Base-by-base conservation (phyloP, 2,329 filamentous ascomycete species). In the Aspergillus sp. region DNA sequence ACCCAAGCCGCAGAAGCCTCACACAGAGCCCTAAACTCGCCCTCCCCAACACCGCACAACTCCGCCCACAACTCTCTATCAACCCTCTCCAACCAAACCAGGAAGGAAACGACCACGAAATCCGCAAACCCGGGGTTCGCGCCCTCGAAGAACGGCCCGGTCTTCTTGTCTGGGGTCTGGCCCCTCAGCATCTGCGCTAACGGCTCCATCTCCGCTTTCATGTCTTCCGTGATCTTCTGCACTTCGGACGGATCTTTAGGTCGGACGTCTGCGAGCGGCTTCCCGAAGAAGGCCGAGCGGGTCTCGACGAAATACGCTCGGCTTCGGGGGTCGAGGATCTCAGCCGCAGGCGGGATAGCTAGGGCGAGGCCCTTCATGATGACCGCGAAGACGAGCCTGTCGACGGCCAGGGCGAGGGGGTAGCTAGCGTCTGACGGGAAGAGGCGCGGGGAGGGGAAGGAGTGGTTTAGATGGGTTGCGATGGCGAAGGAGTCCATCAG, bases 401-500 rank as follows among this genome's bases (percentile, higher is more conserved):
- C 19, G 5, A 46, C 42, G 2, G 52, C 52, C 8, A 53, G 15
- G 3, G 48, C 16, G 10, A 59, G 44, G 3, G 53, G 48, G 32
- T 53, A 53, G 36, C 56, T 59, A 17, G 52, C 49, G 31, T 58
- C 45, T 15, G 47, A 55, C 4, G 55, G 56, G 30, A 57, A 58
- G 15, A 59, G 39, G 4, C 52, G 40, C 1, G 42, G 49, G 2
- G 44, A 45, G 1, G 54, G 53, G 35, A 45, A 57, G 2, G 43
- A 16, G 14, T 48, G 44, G 30, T 59, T 54, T 3, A 58, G 40
- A 22, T 58, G 52, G 11, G 40, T 14, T 25, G 52, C 47, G 25
- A 59, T 58, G 2, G 55, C 44, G 8, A 56, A 35, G 0, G 56
- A 59, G 34, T 58, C 53, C 49, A 53, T 55, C 28, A 58, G 37